These are phyloP conservation scores for Stagonosporopsis vannaccii DNA, from an alignment of 2,329 filamentous ascomycete species.

Conservation along the genomic window DNA sequence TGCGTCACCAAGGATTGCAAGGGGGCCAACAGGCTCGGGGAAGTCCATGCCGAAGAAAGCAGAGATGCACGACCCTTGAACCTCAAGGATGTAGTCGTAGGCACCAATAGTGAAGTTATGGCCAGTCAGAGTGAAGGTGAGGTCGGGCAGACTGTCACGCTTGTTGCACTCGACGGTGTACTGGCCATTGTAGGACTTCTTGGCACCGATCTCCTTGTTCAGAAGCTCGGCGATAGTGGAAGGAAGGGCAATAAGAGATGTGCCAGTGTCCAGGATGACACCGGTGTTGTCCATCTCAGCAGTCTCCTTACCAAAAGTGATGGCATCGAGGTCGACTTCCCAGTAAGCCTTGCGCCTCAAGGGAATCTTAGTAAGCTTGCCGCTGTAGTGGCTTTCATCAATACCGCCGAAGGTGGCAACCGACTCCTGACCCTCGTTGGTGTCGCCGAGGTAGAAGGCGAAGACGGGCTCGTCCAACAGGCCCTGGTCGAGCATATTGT, in stretches of 20 bases:
- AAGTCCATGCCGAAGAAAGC: slow-evolving; percentile 94
- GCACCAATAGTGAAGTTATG: slow-evolving; percentile 91
- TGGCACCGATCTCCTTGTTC: slow-evolving; percentile 97
- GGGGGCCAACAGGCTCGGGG: slow-evolving; percentile 83
- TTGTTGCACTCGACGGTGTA: slow-evolving; percentile 91
- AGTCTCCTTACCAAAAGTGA: slow-evolving; percentile 84
- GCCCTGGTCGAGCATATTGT: slow-evolving; percentile 90
- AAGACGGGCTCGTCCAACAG: slow-evolving; percentile 93
- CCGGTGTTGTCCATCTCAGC: slow-evolving; percentile 94
- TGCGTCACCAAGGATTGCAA: slow-evolving; percentile 92
- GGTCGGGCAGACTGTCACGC: slow-evolving; percentile 83
- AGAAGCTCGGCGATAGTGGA: slow-evolving; percentile 90
- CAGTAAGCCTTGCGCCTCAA: slow-evolving; percentile 99
- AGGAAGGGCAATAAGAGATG: slow-evolving; percentile 95
- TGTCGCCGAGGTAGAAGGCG: slow-evolving; percentile 90
- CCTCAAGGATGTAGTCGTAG: slow-evolving; percentile 94
- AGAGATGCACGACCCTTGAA: slow-evolving; percentile 94
- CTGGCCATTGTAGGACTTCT: slow-evolving; percentile 97
- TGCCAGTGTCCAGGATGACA: slow-evolving; percentile 97
- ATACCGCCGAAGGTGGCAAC: slow-evolving; percentile 91
- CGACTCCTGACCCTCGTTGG: slow-evolving; percentile 75
- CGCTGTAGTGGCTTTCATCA: slow-evolving; percentile 80
- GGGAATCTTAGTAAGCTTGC: slow-evolving; percentile 91
- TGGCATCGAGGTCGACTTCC: slow-evolving; percentile 95
- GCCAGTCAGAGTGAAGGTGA: slow-evolving; percentile 88